A percentile compares a stretch with the other conserved stretches of the same genome.
Evolutionary conservation across 768 basidiomycete species (phyloP).

Genomic region (Pleurotus tuoliensis): DNA sequence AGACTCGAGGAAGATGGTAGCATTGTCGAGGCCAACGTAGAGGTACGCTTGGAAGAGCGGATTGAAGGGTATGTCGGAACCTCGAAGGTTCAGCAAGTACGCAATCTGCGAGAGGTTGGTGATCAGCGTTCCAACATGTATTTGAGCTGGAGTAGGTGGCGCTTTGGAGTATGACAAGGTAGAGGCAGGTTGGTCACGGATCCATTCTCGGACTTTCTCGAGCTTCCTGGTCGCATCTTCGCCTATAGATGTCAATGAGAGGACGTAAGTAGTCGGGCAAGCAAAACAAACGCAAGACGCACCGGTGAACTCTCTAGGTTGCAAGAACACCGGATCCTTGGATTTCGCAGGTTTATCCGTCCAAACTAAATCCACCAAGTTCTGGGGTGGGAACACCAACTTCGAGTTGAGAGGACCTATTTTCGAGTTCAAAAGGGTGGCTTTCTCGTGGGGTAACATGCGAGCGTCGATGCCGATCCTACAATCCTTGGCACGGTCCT

Average conservation of each 20-base stretch:
- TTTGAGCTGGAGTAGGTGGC: conserved; percentile 56
- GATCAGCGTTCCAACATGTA: conserved; percentile 64
- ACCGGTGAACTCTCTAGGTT: conserved; percentile 70
- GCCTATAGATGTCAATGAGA: conserved; percentile 27
- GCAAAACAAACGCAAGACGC: conserved; percentile 10
- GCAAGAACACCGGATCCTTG: conserved; percentile 60
- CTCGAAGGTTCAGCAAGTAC: conserved; percentile 85
- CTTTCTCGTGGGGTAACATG: conserved; percentile 74
- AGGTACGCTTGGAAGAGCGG: conserved; percentile 90
- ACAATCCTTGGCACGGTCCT: conserved; percentile 37
- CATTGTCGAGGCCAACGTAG: conserved; percentile 58
- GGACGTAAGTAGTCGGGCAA: not conserved
- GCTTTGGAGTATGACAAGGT: conserved; percentile 60
- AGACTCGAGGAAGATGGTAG: conserved; percentile 74
- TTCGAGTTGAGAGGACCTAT: conserved; percentile 54
- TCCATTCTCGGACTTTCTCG: conserved; percentile 65
- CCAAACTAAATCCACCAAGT: conserved; percentile 83
- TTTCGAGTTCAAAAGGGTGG: conserved; percentile 53
- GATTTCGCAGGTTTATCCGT: conserved; percentile 70
- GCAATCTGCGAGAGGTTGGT: conserved; percentile 74
- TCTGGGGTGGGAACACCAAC: conserved; percentile 77
- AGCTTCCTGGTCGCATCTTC: conserved; percentile 70
- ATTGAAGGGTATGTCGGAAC: conserved; percentile 86
- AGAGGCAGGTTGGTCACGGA: conserved; percentile 54
- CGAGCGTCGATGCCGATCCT: conserved; percentile 83